Base-by-base conservation (phyloP, 345 rosid species). In the Lepidium didymum region DNA sequence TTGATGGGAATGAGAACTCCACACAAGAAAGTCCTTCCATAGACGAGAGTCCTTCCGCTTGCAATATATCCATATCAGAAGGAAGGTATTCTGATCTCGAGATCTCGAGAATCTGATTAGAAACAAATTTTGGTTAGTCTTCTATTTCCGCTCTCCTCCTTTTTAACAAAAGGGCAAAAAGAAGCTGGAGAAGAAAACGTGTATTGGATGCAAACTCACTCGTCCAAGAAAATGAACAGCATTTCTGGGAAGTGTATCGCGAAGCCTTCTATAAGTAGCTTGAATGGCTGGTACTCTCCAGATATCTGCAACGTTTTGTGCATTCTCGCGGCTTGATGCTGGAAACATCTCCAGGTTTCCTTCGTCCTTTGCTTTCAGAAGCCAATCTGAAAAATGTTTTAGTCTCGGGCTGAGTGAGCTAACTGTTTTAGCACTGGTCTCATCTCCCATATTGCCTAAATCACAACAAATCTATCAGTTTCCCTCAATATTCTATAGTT, bases 151-250 rank as follows among this genome's bases (percentile, higher is more conserved):
- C 14, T 35, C n/a, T 56, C 0, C 0, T 10, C 14, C 44, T 29
- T 10, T 21, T 64, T 29, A 29, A 40, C 41, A 41, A 52, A 65
- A 38, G 14, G 35, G 34, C 10, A 1, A 65, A 1, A 65, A 53
- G 27, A 5, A 33, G 54, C 63, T 60, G 27, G 14, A 18, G 36
- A 21, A 18, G 47, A 41, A 54, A 27, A 49, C 23, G 27, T 35
- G 18, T 46, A 46, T 29, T 37, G 56, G 65, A 44, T 55, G 56
- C 40, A 31, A 63, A 53, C 83, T 75, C 78, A 90, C 98, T 83
- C 90, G 80, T 78, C 83, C 96, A 41, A 92, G 81, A 82, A 92
- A 92, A 81, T 90, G 88, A 16, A 88, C 82, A 47, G 96, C 92
- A 54, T 56, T 73, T 76, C 86, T 82, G 11, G 98, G 97, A 29